phyloP scores from a whole-genome alignment of 768 basidiomycete genomes.

The Phylloporus sp. region DNA sequence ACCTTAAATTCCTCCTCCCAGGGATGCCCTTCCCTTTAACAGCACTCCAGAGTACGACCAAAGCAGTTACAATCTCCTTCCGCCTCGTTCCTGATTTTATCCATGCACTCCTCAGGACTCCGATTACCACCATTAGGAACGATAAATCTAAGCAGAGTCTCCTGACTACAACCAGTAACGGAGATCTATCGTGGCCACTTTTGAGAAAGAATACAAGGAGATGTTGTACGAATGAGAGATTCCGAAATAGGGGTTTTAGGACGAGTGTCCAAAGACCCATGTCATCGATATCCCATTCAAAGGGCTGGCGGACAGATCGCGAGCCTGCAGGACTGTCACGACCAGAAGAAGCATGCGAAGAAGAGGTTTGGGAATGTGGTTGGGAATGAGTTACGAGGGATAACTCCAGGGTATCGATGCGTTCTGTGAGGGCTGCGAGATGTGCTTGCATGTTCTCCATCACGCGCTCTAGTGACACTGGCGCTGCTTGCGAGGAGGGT shows the following conservation, averaged over 20 bases:
- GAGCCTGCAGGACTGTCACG: constrained; percentile 42
- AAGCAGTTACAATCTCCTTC: constrained; percentile 61
- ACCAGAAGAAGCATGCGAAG: constrained; percentile 38
- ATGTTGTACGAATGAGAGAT: constrained; percentile 45
- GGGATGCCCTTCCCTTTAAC: constrained; percentile 58
- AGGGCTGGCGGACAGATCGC: constrained; percentile 19
- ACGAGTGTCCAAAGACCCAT: constrained; percentile 81
- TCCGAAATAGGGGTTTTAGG: constrained; percentile 58
- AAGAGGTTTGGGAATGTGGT: constrained; percentile 36
- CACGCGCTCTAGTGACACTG: constrained; percentile 57
- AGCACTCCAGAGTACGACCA: constrained; percentile 67
- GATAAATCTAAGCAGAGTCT: constrained; percentile 76
- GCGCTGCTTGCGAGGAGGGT: constrained; percentile 39
- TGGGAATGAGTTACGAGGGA: constrained; percentile 33
- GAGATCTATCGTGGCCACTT: constrained; percentile 54
- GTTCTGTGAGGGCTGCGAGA: constrained; percentile 76
- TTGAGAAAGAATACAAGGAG: constrained; percentile 56
- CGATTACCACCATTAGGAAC: constrained; percentile 65
- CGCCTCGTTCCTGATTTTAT: constrained; percentile 64
- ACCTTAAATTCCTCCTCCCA: constrained; percentile 32
- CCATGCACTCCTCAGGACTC: constrained; percentile 59
- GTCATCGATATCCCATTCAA: constrained; percentile 71
- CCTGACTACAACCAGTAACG: constrained; percentile 63
- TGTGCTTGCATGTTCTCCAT: constrained; percentile 79
- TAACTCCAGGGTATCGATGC: constrained; percentile 66